phyloP scores from a whole-genome alignment of 169 alveolate genomes.

The Prorocentrum cordatum region DNA sequence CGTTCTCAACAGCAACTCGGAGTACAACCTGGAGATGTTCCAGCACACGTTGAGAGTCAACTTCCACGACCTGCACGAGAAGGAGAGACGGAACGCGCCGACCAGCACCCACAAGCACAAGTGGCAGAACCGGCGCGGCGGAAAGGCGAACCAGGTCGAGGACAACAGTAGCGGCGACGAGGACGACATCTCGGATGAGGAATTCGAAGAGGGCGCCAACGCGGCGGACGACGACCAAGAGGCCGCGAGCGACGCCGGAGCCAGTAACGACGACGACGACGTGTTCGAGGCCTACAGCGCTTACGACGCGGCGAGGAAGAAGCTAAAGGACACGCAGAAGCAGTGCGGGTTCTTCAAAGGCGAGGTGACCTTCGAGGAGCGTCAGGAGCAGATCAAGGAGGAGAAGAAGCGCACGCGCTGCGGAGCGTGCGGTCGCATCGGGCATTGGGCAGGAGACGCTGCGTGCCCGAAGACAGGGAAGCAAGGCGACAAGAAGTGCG shows the following conservation, averaged over 20 bases:
- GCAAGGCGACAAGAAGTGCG: too few relatives aligned
- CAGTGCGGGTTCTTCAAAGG: background rate
- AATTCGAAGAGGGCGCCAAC: background rate
- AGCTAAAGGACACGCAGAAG: background rate
- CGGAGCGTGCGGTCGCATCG: background rate
- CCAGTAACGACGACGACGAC: background rate
- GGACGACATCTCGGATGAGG: too few relatives aligned
- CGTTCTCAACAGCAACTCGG: background rate
- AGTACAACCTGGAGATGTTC: background rate
- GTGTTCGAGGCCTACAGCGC: background rate
- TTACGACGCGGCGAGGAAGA: background rate
- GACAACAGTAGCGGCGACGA: too few relatives aligned
- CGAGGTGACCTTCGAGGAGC: background rate
- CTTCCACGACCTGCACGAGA: slow-evolving; percentile 1
- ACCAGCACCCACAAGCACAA: too few relatives aligned
- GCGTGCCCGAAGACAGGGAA: background rate
- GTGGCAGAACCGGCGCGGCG: too few relatives aligned
- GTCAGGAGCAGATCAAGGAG: too few relatives aligned
- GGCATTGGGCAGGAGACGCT: background rate
- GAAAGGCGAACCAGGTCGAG: too few relatives aligned
- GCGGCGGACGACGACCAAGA: background rate
- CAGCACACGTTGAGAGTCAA: background rate
- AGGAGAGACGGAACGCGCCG: too few relatives aligned
- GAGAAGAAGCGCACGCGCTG: background rate
- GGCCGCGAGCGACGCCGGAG: background rate